phyloP scores from a whole-genome alignment of 306 rosid species.

The Dicorynia guianensis region DNA sequence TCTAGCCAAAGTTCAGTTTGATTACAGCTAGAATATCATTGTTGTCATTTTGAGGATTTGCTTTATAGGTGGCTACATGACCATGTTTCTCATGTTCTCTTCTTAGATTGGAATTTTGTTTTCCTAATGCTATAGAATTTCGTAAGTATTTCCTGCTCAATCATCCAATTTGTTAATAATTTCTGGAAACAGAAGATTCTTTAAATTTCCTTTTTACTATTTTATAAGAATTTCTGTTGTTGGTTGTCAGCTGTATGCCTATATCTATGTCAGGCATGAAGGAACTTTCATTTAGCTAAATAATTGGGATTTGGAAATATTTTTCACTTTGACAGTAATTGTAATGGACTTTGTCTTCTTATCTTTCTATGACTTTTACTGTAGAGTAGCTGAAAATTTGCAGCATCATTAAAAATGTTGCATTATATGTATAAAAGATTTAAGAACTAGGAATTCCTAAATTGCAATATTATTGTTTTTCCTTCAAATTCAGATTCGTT shows the following conservation, averaged over 20 bases:
- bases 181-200: constrained; percentile 30
- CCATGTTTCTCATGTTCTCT: constrained; percentile 22
- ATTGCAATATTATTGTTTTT: constrained; percentile 12
- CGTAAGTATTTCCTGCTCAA: constrained; percentile 5
- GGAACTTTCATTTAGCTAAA: background rate
- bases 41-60: constrained; percentile 19
- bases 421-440: constrained; percentile 14
- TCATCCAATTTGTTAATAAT: constrained; percentile 11
- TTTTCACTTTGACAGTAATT: background rate
- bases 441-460: background rate
- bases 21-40: constrained; percentile 25
- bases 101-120: background rate
- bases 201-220: background rate
- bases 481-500: constrained; percentile 5
- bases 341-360: constrained; percentile 1
- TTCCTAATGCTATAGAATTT: constrained; percentile 20
- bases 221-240: too few relatives aligned
- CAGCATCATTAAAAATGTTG: background rate
- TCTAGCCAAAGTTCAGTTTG: constrained; percentile 31
- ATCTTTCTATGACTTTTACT: constrained; percentile 6
- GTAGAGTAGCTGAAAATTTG: background rate
- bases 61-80: constrained; percentile 14
- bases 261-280: background rate
- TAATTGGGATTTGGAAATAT: constrained; percentile 2
- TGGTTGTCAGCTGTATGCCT: too few relatives aligned